These are phyloP conservation scores for Scutellaria minor DNA, from an alignment of 257 asterid species.

Conservation along the genomic window DNA sequence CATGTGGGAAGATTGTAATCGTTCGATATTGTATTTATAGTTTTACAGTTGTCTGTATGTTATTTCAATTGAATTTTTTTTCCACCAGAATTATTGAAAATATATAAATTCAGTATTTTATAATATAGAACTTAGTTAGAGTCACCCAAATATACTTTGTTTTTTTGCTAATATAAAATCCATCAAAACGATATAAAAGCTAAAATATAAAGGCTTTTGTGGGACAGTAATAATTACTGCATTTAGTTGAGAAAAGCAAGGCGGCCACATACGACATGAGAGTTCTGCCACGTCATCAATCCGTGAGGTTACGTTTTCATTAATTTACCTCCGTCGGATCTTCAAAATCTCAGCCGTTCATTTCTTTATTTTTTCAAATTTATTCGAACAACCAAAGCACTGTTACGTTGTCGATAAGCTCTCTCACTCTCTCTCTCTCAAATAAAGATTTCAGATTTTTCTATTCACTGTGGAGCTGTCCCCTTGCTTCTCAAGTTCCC, in stretches of 20 bases:
- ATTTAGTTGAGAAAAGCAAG: constrained; percentile 9
- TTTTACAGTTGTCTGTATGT: too few species aligned
- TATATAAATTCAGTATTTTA: too few species aligned
- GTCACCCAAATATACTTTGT: too few species aligned
- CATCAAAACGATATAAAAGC: neutral
- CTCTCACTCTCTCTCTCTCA: constrained; percentile 17
- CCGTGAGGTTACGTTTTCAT: neutral
- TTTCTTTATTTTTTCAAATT: constrained; percentile 13
- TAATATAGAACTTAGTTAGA: too few species aligned
- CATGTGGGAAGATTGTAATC: too few species aligned
- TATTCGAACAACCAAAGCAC: neutral
- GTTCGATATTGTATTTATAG: too few species aligned
- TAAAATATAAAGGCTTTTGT: neutral
- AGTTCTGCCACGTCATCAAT: constrained; percentile 37
- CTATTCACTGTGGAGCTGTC: constrained; percentile 26
- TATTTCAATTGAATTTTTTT: too few species aligned
- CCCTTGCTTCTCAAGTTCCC: constrained; percentile 10
- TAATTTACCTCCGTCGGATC: constrained; percentile 28
- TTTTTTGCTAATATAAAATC: too few species aligned
- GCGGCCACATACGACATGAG: neutral
- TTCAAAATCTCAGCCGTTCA: constrained; percentile 26
- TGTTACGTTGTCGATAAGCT: neutral
- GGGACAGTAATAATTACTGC: constrained; percentile 15
- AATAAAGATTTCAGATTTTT: constrained; percentile 26
- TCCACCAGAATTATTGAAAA: too few species aligned